Conservation (phyloP, 2,329 filamentous ascomycete species). For the Alternaria brassicicola region DNA sequence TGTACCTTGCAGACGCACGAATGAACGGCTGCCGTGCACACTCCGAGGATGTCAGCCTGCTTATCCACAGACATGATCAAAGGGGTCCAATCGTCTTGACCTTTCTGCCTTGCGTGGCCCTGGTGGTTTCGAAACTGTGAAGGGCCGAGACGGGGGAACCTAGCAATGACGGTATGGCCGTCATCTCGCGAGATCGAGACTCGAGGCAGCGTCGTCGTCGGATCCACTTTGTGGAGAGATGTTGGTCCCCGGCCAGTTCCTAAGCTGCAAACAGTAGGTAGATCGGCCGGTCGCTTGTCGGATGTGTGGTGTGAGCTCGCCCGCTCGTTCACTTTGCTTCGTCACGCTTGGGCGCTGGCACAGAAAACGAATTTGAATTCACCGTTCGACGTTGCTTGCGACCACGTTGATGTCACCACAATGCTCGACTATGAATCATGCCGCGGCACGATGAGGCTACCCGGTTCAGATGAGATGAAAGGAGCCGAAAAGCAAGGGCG, state of each 20-base stretch:
- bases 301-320: not conserved
- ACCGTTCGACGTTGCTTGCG: not conserved
- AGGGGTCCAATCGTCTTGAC: not conserved
- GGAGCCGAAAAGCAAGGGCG: slow-evolving; percentile 16
- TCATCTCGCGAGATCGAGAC: slow-evolving; percentile 18
- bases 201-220: not conserved
- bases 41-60: not conserved
- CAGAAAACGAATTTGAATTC: not conserved
- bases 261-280: slow-evolving; percentile 7
- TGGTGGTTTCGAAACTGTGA: slow-evolving; percentile 19
- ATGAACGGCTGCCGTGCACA: slow-evolving; percentile 11
- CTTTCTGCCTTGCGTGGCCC: slow-evolving; percentile 9
- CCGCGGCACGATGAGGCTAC: not conserved
- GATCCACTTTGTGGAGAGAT: slow-evolving; percentile 15
- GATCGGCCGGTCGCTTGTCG: slow-evolving; percentile 20
- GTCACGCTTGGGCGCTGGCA: not conserved
- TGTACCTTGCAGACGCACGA: slow-evolving; percentile 19
- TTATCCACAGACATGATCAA: not conserved
- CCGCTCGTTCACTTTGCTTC: not conserved
- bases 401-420: not conserved
- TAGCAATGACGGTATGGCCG: slow-evolving; percentile 5
- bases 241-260: slow-evolving; percentile 5
- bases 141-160: slow-evolving; percentile 4
- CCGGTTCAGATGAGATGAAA: slow-evolving; percentile 22
- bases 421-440: not conserved